phyloP scores from a whole-genome alignment of 768 basidiomycete species.

The Suillus bovinus region DNA sequence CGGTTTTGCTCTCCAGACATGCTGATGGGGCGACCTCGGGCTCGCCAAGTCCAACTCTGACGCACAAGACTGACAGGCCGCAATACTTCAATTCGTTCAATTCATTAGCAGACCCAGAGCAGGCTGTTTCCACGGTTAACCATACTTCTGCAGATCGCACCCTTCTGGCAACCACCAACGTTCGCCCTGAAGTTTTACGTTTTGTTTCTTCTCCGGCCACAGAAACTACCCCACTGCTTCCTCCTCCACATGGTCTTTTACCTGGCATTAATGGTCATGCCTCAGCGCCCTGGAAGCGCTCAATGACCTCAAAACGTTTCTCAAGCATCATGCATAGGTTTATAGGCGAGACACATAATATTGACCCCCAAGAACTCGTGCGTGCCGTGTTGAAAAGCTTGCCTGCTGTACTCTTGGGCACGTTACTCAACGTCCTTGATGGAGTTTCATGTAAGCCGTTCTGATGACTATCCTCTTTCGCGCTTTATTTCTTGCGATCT shows the following conservation, averaged over 20 bases:
- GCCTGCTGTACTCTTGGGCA: constrained; percentile 86
- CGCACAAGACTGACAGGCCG: constrained; percentile 16
- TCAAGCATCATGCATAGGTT: background rate
- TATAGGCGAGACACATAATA: background rate
- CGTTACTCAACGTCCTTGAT: constrained; percentile 87
- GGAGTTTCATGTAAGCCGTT: constrained; percentile 80
- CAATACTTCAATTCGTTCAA: constrained; percentile 8
- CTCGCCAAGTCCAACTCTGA: constrained; percentile 5
- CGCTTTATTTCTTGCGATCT: background rate
- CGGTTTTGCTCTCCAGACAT: constrained; percentile 35
- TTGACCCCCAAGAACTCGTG: constrained; percentile 6
- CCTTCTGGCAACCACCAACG: background rate
- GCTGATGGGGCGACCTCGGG: constrained; percentile 1
- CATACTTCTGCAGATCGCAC: background rate
- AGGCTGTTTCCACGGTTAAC: background rate
- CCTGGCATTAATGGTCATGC: background rate
- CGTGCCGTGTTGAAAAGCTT: constrained; percentile 41
- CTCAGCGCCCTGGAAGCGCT: background rate
- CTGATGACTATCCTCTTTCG: background rate
- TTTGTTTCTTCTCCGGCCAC: background rate
- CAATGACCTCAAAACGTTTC: background rate
- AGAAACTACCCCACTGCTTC: background rate
- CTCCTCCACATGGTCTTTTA: background rate
- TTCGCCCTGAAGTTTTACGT: background rate
- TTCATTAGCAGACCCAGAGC: constrained; percentile 1